Conservation (phyloP, 2,329 filamentous ascomycete species). For the Neofusicoccum laricinum region DNA sequence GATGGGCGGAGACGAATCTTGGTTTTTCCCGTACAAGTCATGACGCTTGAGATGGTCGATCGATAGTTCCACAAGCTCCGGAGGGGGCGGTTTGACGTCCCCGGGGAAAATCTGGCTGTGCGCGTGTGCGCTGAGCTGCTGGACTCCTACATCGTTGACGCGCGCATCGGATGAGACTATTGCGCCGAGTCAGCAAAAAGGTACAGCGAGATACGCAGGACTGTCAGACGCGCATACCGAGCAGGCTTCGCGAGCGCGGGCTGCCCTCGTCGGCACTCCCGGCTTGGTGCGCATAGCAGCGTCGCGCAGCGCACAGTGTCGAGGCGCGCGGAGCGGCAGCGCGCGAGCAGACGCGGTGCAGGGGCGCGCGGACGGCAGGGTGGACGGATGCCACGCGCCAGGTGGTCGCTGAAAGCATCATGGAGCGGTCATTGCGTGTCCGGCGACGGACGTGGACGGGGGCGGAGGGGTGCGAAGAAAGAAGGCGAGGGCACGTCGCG, state of each 20-base stretch:
- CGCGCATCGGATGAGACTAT: constrained; percentile 56
- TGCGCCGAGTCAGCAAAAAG: constrained; percentile 8
- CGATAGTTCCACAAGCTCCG: constrained; percentile 74
- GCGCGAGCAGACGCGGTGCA: neutral
- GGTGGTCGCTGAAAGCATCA: neutral
- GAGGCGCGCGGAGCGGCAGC: neutral
- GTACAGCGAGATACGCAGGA: neutral
- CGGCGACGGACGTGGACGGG: neutral
- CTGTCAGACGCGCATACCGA: neutral
- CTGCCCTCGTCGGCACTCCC: neutral
- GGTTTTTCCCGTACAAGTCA: constrained; percentile 86
- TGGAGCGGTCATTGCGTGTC: neutral
- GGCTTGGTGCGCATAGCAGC: neutral
- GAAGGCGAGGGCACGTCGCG: neutral
- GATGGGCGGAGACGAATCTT: constrained; percentile 69
- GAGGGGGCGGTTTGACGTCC: constrained; percentile 53
- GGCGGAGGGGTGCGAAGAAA: neutral
- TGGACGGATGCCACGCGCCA: neutral
- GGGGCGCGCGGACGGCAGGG: constrained; percentile 3
- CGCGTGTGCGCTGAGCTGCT: constrained; percentile 83
- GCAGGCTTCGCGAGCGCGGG: neutral
- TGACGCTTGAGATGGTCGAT: constrained; percentile 80
- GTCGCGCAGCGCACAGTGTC: neutral
- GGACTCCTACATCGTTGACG: constrained; percentile 90
- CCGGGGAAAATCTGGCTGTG: constrained; percentile 78